Evolutionary conservation across 2,329 filamentous ascomycete species (phyloP).

Genomic region (Mariannaea sp.): DNA sequence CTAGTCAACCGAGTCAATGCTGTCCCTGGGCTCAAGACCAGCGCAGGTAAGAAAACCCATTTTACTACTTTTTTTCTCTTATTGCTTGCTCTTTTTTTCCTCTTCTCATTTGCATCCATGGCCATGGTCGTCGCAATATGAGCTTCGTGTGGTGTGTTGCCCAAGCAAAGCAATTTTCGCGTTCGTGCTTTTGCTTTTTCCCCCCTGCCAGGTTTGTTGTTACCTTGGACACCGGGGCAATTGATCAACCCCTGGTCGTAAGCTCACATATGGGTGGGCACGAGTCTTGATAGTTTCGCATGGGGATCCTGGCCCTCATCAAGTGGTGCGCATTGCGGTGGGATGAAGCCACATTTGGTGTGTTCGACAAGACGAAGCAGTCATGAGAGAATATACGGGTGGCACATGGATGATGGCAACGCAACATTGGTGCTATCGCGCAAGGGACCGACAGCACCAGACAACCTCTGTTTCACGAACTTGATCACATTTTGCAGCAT

Average conservation of each 20-base stretch:
- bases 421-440: too few species aligned
- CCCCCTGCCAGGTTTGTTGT: constrained; percentile 3
- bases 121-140: background rate
- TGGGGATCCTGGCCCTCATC: background rate
- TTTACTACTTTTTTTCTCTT: constrained; percentile 20
- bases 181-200: constrained; percentile 4
- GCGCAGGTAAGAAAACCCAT: constrained; percentile 62
- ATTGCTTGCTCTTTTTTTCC: constrained; percentile 1
- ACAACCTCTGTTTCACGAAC: too few species aligned
- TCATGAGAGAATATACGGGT: background rate
- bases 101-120: background rate
- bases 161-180: constrained; percentile 9
- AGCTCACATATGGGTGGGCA: constrained; percentile 17
- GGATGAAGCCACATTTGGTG: background rate
- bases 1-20: constrained; percentile 60
- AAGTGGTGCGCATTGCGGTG: background rate
- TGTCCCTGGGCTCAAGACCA: constrained; percentile 63
- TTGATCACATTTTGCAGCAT: background rate
- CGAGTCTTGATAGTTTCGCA: constrained; percentile 4
- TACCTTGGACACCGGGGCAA: constrained; percentile 18
- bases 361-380: background rate
- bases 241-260: constrained; percentile 14
- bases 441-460: background rate
- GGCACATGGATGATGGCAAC: background rate
- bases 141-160: background rate